Evolutionary conservation across 2,329 filamentous ascomycete species (phyloP).

Genomic region (Ophiocordyceps robertsii): DNA sequence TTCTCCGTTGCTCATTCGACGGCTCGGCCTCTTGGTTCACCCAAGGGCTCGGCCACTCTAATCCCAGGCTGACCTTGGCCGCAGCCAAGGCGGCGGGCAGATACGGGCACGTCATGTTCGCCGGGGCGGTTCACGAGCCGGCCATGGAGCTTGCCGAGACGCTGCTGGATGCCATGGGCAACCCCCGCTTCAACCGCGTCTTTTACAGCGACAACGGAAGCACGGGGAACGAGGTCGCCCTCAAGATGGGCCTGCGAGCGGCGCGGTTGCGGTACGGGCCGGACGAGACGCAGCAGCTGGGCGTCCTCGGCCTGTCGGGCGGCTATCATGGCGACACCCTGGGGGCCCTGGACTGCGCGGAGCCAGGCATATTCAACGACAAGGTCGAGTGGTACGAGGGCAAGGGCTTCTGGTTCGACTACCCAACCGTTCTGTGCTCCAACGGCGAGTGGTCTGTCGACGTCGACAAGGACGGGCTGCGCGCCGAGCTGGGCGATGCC

Average conservation of each 20-base stretch:
- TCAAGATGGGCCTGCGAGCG: conserved; percentile 74
- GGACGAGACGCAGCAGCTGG: conserved; percentile 43
- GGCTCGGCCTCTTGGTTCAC: conserved; percentile 89
- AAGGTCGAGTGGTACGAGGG: conserved; percentile 80
- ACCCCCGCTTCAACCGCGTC: conserved; percentile 53
- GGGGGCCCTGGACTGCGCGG: conserved; percentile 74
- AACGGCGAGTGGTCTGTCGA: conserved; percentile 54
- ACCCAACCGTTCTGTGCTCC: conserved; percentile 55
- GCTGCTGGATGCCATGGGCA: conserved; percentile 45
- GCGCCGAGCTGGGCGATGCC: conserved; percentile 27
- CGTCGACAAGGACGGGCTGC: conserved; percentile 32
- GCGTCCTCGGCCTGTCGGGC: conserved; percentile 61
- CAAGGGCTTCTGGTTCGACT: conserved; percentile 70
- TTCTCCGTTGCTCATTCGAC: conserved; percentile 51
- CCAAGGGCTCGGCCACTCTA: conserved; percentile 72
- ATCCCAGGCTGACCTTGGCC: conserved; percentile 55
- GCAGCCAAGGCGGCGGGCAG: conserved; percentile 71
- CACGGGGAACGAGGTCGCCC: conserved; percentile 69
- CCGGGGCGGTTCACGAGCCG: conserved; percentile 65
- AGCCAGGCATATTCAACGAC: conserved; percentile 65
- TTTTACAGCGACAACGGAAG: conserved; percentile 81
- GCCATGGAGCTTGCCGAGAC: conserved; percentile 55
- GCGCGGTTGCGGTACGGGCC: conserved; percentile 53
- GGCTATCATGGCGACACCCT: conserved; percentile 84
- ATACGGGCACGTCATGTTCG: conserved; percentile 85